phyloP scores from a whole-genome alignment of 192 early-diverging fungal species.

The Umbelopsis isabellina region DNA sequence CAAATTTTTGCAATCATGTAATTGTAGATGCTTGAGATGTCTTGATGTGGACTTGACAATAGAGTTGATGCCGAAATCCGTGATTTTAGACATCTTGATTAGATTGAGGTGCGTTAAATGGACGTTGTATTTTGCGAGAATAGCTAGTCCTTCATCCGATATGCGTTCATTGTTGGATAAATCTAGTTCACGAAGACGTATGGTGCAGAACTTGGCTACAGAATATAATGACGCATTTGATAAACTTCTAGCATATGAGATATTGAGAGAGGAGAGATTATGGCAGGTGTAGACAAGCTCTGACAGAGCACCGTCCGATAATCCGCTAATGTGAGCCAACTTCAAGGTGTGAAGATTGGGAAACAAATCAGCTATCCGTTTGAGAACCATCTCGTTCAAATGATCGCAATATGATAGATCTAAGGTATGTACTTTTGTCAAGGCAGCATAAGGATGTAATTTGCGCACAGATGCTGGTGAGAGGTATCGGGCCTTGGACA shows the following conservation, averaged over 20 bases:
- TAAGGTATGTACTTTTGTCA: neutral
- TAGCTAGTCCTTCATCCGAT: neutral
- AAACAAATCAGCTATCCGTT: neutral
- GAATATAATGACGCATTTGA: constrained; percentile 1
- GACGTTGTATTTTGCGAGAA: constrained; percentile 7
- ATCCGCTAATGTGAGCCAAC: neutral
- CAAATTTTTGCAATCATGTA: neutral
- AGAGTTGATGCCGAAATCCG: neutral
- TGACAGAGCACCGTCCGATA: neutral
- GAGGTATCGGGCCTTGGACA: constrained; percentile 6
- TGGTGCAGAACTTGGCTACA: constrained; percentile 9
- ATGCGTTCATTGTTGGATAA: constrained; percentile 17
- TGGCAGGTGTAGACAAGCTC: constrained; percentile 8
- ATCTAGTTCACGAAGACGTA: constrained; percentile 8
- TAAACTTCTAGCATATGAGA: constrained; percentile 14
- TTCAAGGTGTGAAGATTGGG: neutral
- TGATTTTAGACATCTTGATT: constrained; percentile 6
- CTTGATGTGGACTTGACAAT: neutral
- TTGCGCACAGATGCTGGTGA: neutral
- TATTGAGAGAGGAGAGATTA: neutral
- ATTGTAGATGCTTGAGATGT: neutral
- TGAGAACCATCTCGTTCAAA: constrained; percentile 7
- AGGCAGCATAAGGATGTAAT: constrained; percentile 1
- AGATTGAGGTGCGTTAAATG: constrained; percentile 10
- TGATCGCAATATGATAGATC: constrained; percentile 7